These are phyloP conservation scores for Kalmanozyma brasiliensis DNA, from an alignment of 1,284 basidiomycete species.

Conservation along the genomic window DNA sequence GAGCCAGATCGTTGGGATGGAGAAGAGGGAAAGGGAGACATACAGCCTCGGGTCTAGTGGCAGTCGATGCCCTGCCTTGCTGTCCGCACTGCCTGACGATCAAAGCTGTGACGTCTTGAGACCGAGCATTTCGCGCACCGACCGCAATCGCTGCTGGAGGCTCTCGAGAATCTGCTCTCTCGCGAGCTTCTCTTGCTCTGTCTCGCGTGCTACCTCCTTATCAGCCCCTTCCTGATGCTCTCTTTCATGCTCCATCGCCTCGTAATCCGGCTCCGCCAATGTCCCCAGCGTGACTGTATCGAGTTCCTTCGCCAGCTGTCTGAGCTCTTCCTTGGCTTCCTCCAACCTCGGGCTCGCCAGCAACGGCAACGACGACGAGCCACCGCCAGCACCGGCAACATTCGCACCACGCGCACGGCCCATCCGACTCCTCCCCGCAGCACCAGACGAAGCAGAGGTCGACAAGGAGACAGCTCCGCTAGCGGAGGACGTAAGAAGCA, in stretches of 20 bases:
- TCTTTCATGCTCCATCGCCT: slow-evolving; percentile 51
- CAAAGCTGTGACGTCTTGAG: slow-evolving; percentile 7
- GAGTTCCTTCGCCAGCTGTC: slow-evolving; percentile 14
- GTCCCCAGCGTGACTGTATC: slow-evolving; percentile 16
- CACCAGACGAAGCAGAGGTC: neutral
- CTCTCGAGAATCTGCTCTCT: slow-evolving; percentile 11
- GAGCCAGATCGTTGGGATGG: too few relatives aligned
- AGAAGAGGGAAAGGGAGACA: slow-evolving; percentile 6
- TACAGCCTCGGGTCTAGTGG: slow-evolving; percentile 16
- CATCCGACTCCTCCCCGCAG: neutral
- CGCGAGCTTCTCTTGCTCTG: slow-evolving; percentile 4
- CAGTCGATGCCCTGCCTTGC: too few relatives aligned
- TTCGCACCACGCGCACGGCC: slow-evolving; percentile 1
- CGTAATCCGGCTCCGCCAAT: slow-evolving; percentile 48
- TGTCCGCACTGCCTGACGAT: neutral
- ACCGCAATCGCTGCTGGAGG: slow-evolving; percentile 13
- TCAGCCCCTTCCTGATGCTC: slow-evolving; percentile 28
- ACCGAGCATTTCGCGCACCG: slow-evolving; percentile 12
- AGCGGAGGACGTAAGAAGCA: slow-evolving; percentile 67
- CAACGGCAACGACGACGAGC: slow-evolving; percentile 8
- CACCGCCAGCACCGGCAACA: neutral
- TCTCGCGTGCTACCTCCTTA: slow-evolving; percentile 11
- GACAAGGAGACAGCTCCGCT: too few relatives aligned
- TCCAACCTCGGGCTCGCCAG: slow-evolving; percentile 10
- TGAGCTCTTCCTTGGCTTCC: slow-evolving; percentile 14